phyloP scores from a whole-genome alignment of 441 rosid species.

The Populus hybrid region DNA sequence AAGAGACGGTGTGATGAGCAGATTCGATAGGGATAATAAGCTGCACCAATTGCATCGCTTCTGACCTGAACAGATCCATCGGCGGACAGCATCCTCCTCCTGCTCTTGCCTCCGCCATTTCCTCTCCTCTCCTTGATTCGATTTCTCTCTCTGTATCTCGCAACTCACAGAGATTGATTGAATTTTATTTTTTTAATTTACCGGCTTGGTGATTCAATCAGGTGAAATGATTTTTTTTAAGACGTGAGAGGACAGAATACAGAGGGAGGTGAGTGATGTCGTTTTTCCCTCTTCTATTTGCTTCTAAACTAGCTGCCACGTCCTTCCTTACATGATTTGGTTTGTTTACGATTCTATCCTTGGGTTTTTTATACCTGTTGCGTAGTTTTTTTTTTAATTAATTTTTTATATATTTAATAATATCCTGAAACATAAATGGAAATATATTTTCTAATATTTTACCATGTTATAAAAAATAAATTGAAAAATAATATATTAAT shows the following conservation, averaged over 20 bases:
- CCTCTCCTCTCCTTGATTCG: conserved; percentile 2
- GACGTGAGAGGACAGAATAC: neutral
- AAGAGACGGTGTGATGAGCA: conserved; percentile 75
- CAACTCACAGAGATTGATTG: neutral
- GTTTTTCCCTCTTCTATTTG: neutral
- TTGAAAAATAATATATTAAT: too few species aligned
- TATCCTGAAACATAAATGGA: too few species aligned
- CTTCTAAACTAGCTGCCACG: neutral
- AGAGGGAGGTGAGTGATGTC: neutral
- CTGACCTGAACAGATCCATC: conserved; percentile 90
- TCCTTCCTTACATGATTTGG: neutral
- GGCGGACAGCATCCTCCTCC: conserved; percentile 72
- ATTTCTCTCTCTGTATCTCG: conserved; percentile 9
- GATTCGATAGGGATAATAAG: conserved; percentile 85
- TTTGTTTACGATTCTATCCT: neutral
- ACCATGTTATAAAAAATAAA: too few species aligned
- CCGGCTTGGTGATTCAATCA: neutral
- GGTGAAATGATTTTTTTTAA: neutral
- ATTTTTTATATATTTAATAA: too few species aligned
- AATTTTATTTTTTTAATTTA: neutral
- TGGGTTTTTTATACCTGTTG: too few species aligned
- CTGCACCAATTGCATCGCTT: conserved; percentile 84
- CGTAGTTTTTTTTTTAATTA: too few species aligned
- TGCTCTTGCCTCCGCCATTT: conserved; percentile 42
- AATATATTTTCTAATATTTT: too few species aligned